phyloP scores from a whole-genome alignment of 78 protist species.

The Monosiga brevicollis region DNA sequence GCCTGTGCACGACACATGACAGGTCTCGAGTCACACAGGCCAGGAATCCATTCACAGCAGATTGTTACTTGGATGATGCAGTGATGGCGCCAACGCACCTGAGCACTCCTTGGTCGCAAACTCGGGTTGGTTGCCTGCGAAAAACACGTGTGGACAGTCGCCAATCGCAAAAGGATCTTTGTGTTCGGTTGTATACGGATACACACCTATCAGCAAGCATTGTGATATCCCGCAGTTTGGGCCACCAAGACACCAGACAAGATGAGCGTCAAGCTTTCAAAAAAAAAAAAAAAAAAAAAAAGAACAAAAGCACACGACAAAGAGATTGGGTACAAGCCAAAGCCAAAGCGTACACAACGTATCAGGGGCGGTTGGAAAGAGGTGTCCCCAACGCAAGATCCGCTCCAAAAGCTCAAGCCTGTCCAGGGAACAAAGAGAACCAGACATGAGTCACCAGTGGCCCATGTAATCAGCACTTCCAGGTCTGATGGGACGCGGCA shows the following conservation, averaged over 20 bases:
- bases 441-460: too few species aligned
- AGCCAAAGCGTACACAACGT: slow-evolving; percentile 10
- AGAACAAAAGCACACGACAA: not conserved
- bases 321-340: not conserved
- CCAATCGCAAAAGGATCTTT: slow-evolving; percentile 30
- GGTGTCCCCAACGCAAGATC: slow-evolving; percentile 19
- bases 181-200: not conserved
- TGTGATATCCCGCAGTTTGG: not conserved
- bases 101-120: not conserved
- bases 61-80: too few species aligned
- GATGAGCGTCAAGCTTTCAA: not conserved
- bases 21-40: too few species aligned
- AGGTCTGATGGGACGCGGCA: not conserved
- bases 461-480: too few species aligned
- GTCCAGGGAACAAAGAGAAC: too few species aligned
- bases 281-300: not conserved
- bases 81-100: not conserved
- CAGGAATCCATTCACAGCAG: too few species aligned
- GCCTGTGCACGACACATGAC: not conserved
- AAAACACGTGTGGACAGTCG: slow-evolving; percentile 26
- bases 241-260: not conserved
- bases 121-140: slow-evolving; percentile 41
- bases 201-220: too few species aligned
- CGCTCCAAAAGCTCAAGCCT: not conserved
- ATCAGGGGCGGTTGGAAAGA: slow-evolving; percentile 56